Evolutionary conservation across 345 rosid species (phyloP).

Genomic region (Litchi chinensis): DNA sequence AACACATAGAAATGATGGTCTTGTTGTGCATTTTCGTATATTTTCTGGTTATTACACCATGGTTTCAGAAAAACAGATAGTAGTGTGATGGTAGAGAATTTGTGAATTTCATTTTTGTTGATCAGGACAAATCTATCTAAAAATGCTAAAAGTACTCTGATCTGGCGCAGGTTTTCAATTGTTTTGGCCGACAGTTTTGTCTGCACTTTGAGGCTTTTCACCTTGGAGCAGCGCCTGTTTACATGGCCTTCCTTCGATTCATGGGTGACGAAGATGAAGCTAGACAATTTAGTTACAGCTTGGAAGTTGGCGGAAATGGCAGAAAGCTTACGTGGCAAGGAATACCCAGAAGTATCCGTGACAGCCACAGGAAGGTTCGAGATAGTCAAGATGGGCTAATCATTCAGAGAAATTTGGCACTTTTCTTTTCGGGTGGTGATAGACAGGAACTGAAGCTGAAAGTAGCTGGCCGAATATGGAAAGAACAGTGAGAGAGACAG

Average conservation of each 20-base stretch:
- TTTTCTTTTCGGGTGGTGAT: constrained; percentile 58
- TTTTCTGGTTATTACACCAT: neutral
- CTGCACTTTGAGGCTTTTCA: constrained; percentile 64
- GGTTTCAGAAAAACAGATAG: neutral
- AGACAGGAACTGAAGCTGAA: constrained; percentile 50
- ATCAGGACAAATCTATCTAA: neutral
- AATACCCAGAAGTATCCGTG: constrained; percentile 56
- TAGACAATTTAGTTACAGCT: constrained; percentile 51
- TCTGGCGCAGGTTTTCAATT: constrained; percentile 49
- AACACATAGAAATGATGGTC: neutral
- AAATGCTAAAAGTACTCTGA: neutral
- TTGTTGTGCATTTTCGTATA: neutral
- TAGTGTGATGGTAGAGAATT: neutral
- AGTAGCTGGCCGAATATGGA: constrained; percentile 57
- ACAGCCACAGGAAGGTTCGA: constrained; percentile 55
- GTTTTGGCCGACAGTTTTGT: constrained; percentile 57
- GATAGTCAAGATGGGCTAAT: constrained; percentile 62
- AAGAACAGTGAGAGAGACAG: constrained; percentile 35
- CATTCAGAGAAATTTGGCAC: constrained; percentile 52
- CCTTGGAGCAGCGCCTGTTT: constrained; percentile 55
- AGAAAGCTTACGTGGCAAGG: constrained; percentile 62
- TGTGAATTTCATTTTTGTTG: neutral
- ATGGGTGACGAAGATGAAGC: constrained; percentile 60
- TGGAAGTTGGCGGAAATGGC: constrained; percentile 58
- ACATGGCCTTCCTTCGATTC: constrained; percentile 64